Conservation (phyloP, 2,329 filamentous ascomycete species). For the Verruconis gallopava region DNA sequence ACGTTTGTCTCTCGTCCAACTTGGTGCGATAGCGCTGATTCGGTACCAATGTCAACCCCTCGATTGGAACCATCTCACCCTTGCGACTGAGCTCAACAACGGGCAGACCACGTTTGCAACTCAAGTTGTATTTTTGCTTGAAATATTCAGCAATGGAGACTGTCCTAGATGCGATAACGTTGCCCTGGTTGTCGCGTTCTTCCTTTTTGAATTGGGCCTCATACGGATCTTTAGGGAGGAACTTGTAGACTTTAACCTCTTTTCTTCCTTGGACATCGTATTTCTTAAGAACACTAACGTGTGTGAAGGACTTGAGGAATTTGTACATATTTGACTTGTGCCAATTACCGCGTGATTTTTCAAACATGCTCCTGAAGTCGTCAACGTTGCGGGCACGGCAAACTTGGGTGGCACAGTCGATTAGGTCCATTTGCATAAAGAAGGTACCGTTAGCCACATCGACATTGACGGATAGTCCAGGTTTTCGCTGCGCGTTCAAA, state of each 20-base stretch:
- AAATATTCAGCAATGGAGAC: slow-evolving; percentile 49
- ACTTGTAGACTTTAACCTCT: slow-evolving; percentile 17
- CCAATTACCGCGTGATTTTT: background rate
- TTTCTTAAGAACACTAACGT: slow-evolving; percentile 8
- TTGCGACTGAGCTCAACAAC: slow-evolving; percentile 46
- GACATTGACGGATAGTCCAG: slow-evolving; percentile 67
- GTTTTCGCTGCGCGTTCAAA: slow-evolving; percentile 32
- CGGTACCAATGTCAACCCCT: slow-evolving; percentile 1
- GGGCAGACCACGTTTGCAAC: slow-evolving; percentile 30
- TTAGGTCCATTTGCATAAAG: slow-evolving; percentile 33
- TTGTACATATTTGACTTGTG: slow-evolving; percentile 4
- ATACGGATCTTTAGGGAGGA: slow-evolving; percentile 32
- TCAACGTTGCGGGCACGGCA: background rate
- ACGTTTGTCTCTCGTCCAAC: slow-evolving; percentile 51
- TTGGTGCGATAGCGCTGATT: slow-evolving; percentile 50
- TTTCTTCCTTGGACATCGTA: background rate
- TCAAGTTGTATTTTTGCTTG: slow-evolving; percentile 37
- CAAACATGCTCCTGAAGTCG: background rate
- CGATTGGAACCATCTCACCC: slow-evolving; percentile 26
- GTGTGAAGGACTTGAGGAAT: slow-evolving; percentile 4
- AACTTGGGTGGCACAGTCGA: slow-evolving; percentile 1
- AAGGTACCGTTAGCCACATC: slow-evolving; percentile 90
- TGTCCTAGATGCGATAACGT: slow-evolving; percentile 31
- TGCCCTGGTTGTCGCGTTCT: slow-evolving; percentile 19
- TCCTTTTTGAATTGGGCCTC: slow-evolving; percentile 23